Conservation (phyloP, 1,139 yeast species). For the Taphrina deformans region DNA sequence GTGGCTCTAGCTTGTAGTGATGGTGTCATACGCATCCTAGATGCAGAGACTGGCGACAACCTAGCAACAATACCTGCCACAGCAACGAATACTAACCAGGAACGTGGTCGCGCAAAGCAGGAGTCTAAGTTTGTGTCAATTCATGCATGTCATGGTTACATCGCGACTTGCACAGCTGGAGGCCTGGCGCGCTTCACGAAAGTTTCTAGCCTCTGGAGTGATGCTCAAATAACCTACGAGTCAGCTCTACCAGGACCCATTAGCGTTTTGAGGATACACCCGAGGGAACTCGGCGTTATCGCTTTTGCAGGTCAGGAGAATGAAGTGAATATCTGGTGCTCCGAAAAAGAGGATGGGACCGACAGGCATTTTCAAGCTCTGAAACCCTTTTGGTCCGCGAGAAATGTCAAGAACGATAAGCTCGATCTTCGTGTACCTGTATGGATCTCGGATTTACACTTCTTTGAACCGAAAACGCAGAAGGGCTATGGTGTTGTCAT, state of each 20-base stretch:
- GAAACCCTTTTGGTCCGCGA: slow-evolving; percentile 44
- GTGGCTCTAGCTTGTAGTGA: slow-evolving; percentile 12
- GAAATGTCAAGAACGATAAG: slow-evolving; percentile 47
- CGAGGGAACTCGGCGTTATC: slow-evolving; percentile 43
- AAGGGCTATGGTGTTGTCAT: background rate
- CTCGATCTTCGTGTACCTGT: slow-evolving; percentile 48
- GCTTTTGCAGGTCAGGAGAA: slow-evolving; percentile 54
- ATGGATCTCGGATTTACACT: slow-evolving; percentile 45
- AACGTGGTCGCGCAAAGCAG: slow-evolving; percentile 39
- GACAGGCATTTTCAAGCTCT: slow-evolving; percentile 12
- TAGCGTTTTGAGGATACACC: slow-evolving; percentile 47
- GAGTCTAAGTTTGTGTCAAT: slow-evolving; percentile 47
- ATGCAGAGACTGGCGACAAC: slow-evolving; percentile 43
- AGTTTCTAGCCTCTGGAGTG: slow-evolving; percentile 41
- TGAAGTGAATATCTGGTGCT: slow-evolving; percentile 47
- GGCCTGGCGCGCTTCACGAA: slow-evolving; percentile 53
- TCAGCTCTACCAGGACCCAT: slow-evolving; percentile 47
- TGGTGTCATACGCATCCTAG: slow-evolving; percentile 34
- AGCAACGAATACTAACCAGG: slow-evolving; percentile 38
- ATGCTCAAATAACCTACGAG: background rate
- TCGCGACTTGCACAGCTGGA: slow-evolving; percentile 52
- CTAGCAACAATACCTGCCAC: slow-evolving; percentile 44
- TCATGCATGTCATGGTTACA: slow-evolving; percentile 44
- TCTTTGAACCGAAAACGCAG: slow-evolving; percentile 37
- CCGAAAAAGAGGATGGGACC: background rate